These are phyloP conservation scores for Ambrosia artemisiifolia DNA, from an alignment of 129 eudicot genomes.

Conservation along the genomic window DNA sequence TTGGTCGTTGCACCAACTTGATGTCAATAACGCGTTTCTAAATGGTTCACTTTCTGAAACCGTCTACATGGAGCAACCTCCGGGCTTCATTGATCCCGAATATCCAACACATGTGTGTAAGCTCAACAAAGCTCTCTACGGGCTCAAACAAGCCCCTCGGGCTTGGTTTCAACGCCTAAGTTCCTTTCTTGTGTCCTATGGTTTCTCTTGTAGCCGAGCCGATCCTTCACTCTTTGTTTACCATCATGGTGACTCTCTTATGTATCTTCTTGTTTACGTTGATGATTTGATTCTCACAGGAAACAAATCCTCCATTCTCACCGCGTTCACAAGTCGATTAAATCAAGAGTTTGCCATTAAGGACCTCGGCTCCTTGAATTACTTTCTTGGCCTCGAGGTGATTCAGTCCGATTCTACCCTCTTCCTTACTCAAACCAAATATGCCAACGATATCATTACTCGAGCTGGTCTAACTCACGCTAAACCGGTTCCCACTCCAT, in stretches of 20 bases:
- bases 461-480: background rate
- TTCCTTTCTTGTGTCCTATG: background rate
- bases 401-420: too few relatives aligned
- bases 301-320: too few relatives aligned
- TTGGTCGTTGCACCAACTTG: too few relatives aligned
- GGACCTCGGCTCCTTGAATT: too few relatives aligned
- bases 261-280: background rate
- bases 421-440: background rate
- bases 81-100: background rate
- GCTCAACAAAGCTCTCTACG: background rate
- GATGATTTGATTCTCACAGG: too few relatives aligned
- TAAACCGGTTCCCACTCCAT: background rate
- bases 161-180: background rate
- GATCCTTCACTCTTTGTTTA: background rate
- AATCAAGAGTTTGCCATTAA: too few relatives aligned
- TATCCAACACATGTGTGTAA: background rate
- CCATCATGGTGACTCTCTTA: background rate
- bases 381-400: too few relatives aligned
- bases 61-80: background rate
- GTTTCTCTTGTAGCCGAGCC: background rate
- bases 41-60: too few relatives aligned
- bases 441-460: background rate
- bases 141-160: too few relatives aligned
- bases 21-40: too few relatives aligned
- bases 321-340: too few relatives aligned